Base-by-base conservation (phyloP, 441 rosid genomes). In the Adansonia grandidieri region DNA sequence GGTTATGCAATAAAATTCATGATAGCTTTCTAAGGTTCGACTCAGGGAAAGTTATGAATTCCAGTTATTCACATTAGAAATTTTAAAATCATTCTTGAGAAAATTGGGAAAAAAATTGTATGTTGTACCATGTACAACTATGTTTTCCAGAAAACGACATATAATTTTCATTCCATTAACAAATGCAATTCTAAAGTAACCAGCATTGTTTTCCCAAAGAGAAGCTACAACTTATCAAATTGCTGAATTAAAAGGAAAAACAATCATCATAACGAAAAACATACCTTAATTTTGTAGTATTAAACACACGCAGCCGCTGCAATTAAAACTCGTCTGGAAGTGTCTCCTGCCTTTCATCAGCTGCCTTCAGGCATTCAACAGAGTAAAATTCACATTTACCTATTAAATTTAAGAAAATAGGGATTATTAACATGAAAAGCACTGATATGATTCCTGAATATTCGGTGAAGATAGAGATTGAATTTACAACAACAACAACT, bases 281-380 rank as follows among this genome's bases (percentile, higher is more conserved):
- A 68, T 60, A 60, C 64, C 8, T 57, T 51, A 50, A 51, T 13
- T 67, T 60, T 5, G 24, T 7, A 44, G 50, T 53, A 32, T 65
- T 8, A 22, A 50, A 14, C 47, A 50, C 4, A 2, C 3, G 60
- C 20, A 74, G 68, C 79, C 20, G 61, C 80, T 45, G 15, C 44
- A 68, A 73, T 77, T n/a, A 71, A 75, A 28, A 28, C 15, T 20
- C 44, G 71, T 66, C 78, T 28, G 82, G 76, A 76, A 75, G 50
- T 44, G 28, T 62, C 51, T 15, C 75, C 70, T 77, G 69, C 17
- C 78, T 1, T 4, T 62, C 66, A 5, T 53, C 9, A n/a, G 17
- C 60, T 7, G 60, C 20, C n/a, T 22, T 28, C 28, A 11, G 32
- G 19, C 47, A 4, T 64, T 64, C 20, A 64, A 32, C 69, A 5